phyloP scores from a whole-genome alignment of 2,329 filamentous ascomycete species.

The Talaromyces sp. region DNA sequence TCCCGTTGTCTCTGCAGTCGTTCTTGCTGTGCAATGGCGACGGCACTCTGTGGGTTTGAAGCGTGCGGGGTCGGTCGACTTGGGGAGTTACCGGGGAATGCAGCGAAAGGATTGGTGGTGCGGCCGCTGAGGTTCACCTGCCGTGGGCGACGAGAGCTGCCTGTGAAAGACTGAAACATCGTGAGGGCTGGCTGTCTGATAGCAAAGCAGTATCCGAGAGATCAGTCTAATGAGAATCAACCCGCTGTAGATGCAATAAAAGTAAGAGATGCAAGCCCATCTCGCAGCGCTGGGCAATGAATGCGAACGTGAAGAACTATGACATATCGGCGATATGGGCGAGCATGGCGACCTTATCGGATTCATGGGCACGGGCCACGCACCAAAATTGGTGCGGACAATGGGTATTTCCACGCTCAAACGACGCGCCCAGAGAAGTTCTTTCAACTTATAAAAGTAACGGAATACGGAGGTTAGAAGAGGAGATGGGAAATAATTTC shows the following conservation, averaged over 20 bases:
- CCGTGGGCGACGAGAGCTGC: conserved; percentile 78
- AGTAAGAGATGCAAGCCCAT: conserved; percentile 24
- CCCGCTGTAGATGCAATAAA: conserved; percentile 15
- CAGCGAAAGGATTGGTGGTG: conserved; percentile 74
- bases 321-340: conserved; percentile 28
- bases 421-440: conserved; percentile 11
- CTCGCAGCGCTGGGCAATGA: conserved; percentile 9
- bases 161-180: conserved; percentile 94
- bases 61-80: conserved; percentile 59
- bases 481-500: too few species aligned
- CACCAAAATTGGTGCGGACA: neutral
- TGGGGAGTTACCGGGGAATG: conserved; percentile 50
- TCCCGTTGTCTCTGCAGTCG: conserved; percentile 79
- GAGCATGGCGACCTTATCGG: conserved; percentile 26
- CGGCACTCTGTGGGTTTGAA: conserved; percentile 71
- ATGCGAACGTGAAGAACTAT: conserved; percentile 27
- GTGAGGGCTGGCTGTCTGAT: conserved; percentile 17
- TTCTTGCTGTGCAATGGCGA: conserved; percentile 86
- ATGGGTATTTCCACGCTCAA: neutral
- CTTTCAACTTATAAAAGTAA: neutral
- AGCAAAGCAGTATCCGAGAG: conserved; percentile 3
- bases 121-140: conserved; percentile 94
- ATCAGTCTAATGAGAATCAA: conserved; percentile 1
- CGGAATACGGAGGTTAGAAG: too few species aligned
- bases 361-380: conserved; percentile 21